Conservation (phyloP, 2,329 filamentous ascomycete species). For the Talaromyces sp. region DNA sequence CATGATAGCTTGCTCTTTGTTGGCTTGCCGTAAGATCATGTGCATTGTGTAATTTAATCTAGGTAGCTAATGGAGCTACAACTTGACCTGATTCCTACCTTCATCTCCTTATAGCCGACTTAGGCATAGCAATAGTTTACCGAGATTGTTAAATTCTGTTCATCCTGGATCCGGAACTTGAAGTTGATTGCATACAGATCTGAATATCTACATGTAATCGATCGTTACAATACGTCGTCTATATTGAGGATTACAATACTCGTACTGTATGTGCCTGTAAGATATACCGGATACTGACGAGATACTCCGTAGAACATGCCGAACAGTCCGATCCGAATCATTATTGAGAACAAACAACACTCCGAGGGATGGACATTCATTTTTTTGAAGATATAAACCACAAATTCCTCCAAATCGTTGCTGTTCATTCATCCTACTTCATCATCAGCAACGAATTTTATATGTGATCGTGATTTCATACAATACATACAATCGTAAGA, state of each 20-base stretch:
- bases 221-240: neutral
- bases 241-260: neutral
- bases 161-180: neutral
- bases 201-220: neutral
- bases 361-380: neutral
- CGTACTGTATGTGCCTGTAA: neutral
- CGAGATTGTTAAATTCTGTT: too few relatives aligned
- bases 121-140: neutral
- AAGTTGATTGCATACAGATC: slow-evolving; percentile 1
- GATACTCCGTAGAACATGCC: neutral
- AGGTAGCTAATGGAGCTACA: too few relatives aligned
- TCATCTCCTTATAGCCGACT: neutral
- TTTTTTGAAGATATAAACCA: neutral
- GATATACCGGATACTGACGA: neutral
- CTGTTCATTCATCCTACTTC: neutral
- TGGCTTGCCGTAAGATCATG: neutral
- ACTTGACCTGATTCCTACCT: neutral
- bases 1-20: neutral
- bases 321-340: neutral
- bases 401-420: neutral
- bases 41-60: neutral
- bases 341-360: neutral
- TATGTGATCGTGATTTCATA: neutral
- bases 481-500: neutral
- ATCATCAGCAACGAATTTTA: neutral